Conservation (phyloP, 1,284 basidiomycete species). For the Mycena citricolor region DNA sequence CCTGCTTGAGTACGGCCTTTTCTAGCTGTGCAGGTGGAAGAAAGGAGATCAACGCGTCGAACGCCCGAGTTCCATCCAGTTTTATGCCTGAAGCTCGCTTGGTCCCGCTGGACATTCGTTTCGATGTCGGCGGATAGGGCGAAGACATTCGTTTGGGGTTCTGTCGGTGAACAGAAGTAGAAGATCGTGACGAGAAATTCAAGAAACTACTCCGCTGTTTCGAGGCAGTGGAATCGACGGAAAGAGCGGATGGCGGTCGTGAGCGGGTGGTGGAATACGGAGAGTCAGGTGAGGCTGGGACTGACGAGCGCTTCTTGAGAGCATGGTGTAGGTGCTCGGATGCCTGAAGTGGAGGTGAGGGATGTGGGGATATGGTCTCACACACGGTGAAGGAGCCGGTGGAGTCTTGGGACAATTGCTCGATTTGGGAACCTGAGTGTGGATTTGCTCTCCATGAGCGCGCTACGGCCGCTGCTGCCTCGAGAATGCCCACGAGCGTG, state of each 20-base stretch:
- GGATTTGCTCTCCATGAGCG: conserved; percentile 41
- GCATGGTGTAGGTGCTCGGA: background rate
- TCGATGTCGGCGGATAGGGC: conserved; percentile 3
- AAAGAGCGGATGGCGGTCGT: conserved; percentile 5
- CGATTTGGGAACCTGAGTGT: conserved; percentile 22
- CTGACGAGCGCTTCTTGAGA: too few species aligned
- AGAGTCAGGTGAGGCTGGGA: too few species aligned
- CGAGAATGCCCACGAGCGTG: conserved; percentile 49
- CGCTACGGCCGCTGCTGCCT: conserved; percentile 53
- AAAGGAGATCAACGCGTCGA: conserved; percentile 20
- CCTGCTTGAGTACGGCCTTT: conserved; percentile 17
- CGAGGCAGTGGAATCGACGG: conserved; percentile 1
- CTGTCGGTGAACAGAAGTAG: background rate
- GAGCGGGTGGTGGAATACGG: background rate
- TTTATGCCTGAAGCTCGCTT: background rate
- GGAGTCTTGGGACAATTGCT: conserved; percentile 32
- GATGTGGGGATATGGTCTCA: too few species aligned
- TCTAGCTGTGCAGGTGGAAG: conserved; percentile 18
- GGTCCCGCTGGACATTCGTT: too few species aligned
- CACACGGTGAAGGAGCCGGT: conserved; percentile 32
- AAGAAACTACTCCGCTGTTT: conserved; percentile 5
- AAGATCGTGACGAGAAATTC: background rate
- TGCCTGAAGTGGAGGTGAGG: background rate
- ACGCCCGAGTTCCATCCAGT: conserved; percentile 10
- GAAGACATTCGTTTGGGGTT: too few species aligned